Base-by-base conservation (phyloP, 2,329 filamentous ascomycete genomes). In the Passalora sequoiae region DNA sequence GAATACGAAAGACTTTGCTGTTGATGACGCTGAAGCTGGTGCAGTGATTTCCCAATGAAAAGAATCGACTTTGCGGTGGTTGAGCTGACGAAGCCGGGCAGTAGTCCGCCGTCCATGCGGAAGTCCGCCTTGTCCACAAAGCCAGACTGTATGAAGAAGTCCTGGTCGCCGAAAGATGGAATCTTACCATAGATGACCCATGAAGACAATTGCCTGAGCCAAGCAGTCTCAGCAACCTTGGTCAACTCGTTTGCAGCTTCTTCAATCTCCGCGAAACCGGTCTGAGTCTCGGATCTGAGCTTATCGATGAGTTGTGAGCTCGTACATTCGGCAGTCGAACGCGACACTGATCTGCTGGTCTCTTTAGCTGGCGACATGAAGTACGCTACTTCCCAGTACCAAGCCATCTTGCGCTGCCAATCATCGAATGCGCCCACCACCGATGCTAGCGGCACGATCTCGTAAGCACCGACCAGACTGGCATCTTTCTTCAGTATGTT, bases 111-210 rank as follows among this genome's bases (percentile, higher is more conserved):
- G 22, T 80, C 71, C 37, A 79, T 73, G 8, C 69, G 67, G 62
- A 83, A 89, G 33, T 69, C 60, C 31, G 50, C 54, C 21, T 77
- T 49, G 10, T 56, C 49, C 10, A 36, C 24, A 24, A 37, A 40
- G 10, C 55, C 53, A 7, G 40, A 20, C 19, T 65, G 58, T 15
- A 97, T 79, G 61, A 95, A 95, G 62, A 97, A 97, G 65, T 97
- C 91, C n/a, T 78, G 75, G 4, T 75, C 77, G 2, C 87, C 88
- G 61, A 86, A 82, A 10, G 75, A 76, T 0, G 91, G 89, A 44
- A 95, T 68, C 38, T 84, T 80, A 4, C 92, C 92, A 63, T 95
- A 94, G 10, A 97, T 68, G 6, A 97, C 75, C 91, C 91, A 98
- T 19, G 86, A 85, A 3, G 88, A 86, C 8, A 94, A 75, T 60